Percentiles rank a stretch among this genome's conserved stretches.
These are phyloP conservation scores for Keithomyces neogunnii DNA, from an alignment of 2,329 filamentous ascomycete genomes.

Conservation along the genomic window DNA sequence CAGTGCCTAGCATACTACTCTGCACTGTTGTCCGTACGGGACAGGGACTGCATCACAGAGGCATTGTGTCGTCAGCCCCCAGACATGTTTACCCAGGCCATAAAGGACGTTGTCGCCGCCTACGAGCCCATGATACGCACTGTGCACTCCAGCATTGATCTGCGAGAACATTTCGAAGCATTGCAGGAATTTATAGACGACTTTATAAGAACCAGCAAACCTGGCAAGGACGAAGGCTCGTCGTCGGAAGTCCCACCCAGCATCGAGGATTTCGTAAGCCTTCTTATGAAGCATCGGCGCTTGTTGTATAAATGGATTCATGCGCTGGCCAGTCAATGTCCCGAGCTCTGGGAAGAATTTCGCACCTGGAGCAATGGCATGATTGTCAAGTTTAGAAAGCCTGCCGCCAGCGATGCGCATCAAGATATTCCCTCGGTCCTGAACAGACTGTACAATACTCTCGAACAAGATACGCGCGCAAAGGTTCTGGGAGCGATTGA, in stretches of 20 bases:
- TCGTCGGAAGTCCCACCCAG: constrained; percentile 34
- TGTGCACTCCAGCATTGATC: constrained; percentile 63
- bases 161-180: constrained; percentile 60
- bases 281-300: constrained; percentile 56
- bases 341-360: constrained; percentile 54
- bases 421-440: constrained; percentile 29
- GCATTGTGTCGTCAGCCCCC: constrained; percentile 61
- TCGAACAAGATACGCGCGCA: constrained; percentile 38
- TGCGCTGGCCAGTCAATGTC: constrained; percentile 58
- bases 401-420: constrained; percentile 11
- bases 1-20: constrained; percentile 63
- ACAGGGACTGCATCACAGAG: constrained; percentile 62
- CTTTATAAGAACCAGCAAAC: constrained; percentile 52
- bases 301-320: constrained; percentile 64
- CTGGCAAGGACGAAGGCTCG: constrained; percentile 23
- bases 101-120: constrained; percentile 56
- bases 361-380: constrained; percentile 51
- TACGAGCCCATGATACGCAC: constrained; percentile 68
- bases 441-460: constrained; percentile 30
- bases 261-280: constrained; percentile 62
- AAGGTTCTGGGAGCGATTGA: constrained; percentile 45
- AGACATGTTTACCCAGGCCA: constrained; percentile 61
- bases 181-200: constrained; percentile 62
- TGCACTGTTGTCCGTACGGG: constrained; percentile 60
- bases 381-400: constrained; percentile 43